These are phyloP conservation scores for Aspergillus sp. DNA, from an alignment of 2,329 filamentous ascomycete species.

Conservation along the genomic window DNA sequence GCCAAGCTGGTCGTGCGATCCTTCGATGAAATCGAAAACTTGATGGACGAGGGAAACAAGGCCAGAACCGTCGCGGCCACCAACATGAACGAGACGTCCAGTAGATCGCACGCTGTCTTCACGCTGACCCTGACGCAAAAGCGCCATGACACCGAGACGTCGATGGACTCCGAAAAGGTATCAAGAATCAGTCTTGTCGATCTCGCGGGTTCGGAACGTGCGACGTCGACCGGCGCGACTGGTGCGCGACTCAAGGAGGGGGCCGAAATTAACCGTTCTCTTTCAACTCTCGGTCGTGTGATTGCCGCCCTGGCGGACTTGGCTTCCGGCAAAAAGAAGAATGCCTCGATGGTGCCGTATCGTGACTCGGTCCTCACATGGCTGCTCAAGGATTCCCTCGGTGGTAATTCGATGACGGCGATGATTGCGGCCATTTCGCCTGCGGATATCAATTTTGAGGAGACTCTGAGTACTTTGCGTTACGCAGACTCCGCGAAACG, in stretches of 20 bases:
- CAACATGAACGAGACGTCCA: conserved; percentile 99
- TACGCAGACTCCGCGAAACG: conserved; percentile 98
- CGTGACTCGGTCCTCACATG: conserved; percentile 96
- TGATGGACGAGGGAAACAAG: conserved; percentile 99
- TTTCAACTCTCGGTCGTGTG: conserved; percentile 94
- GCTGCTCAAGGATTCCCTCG: conserved; percentile 93
- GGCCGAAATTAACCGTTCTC: conserved; percentile 95
- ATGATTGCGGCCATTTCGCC: conserved; percentile 99
- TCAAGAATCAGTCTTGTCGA: conserved; percentile 98
- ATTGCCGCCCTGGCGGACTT: conserved; percentile 93
- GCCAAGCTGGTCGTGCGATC: conserved; percentile 92
- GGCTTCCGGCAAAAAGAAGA: conserved; percentile 76
- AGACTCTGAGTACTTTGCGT: conserved; percentile 90
- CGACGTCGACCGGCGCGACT: conserved; percentile 93
- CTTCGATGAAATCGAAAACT: conserved; percentile 91
- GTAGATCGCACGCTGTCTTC: conserved; percentile 96
- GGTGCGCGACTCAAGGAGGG: conserved; percentile 94
- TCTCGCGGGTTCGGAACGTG: conserved; percentile 94
- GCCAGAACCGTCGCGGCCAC: conserved; percentile 95
- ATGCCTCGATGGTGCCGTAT: conserved; percentile 81
- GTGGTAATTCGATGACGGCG: conserved; percentile 98
- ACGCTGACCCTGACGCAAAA: conserved; percentile 95
- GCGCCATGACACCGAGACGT: conserved; percentile 83
- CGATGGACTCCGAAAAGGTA: conserved; percentile 96
- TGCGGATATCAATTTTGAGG: conserved; percentile 98